Conservation (phyloP, 2,329 filamentous ascomycete species). For the Neonectria hederae region DNA sequence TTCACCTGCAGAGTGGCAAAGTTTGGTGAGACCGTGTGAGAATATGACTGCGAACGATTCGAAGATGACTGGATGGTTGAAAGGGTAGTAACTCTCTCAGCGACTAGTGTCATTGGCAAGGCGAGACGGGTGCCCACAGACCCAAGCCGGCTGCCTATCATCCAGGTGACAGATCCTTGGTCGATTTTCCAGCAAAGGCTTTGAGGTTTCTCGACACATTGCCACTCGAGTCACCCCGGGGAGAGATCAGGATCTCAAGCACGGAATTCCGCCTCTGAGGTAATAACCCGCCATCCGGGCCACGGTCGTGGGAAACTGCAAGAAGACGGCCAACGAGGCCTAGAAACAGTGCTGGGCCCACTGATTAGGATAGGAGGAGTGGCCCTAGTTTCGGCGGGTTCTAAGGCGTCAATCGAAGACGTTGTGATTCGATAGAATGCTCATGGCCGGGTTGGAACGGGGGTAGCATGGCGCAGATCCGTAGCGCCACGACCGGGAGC, state of each 20-base stretch:
- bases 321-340: conserved; percentile 7
- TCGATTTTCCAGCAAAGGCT: background rate
- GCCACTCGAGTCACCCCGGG: background rate
- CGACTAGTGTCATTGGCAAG: background rate
- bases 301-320: background rate
- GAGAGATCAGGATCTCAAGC: background rate
- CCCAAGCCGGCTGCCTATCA: background rate
- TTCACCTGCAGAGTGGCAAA: background rate
- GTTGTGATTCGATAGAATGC: background rate
- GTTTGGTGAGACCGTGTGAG: conserved; percentile 3
- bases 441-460: conserved; percentile 3
- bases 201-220: background rate
- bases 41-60: background rate
- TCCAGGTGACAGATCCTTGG: background rate
- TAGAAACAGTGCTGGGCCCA: background rate
- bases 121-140: background rate
- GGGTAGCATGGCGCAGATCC: conserved; percentile 1
- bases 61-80: background rate
- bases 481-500: background rate
- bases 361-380: background rate
- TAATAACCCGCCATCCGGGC: conserved; percentile 4
- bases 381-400: background rate
- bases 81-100: background rate
- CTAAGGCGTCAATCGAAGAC: background rate
- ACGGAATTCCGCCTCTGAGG: background rate